Conservation (phyloP, 495 filamentous ascomycete species). For the Aspergillus homomorphus region DNA sequence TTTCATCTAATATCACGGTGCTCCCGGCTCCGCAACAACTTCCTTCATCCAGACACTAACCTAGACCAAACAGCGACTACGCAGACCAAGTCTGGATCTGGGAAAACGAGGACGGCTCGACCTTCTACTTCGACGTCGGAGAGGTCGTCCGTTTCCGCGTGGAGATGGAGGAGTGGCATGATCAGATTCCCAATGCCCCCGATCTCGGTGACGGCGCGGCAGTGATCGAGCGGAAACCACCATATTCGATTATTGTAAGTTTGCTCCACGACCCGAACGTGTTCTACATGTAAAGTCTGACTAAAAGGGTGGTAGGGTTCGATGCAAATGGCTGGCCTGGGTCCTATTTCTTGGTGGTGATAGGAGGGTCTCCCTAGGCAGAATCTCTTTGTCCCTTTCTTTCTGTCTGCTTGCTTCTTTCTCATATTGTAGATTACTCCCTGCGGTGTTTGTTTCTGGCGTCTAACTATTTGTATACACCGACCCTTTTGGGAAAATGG, state of each 20-base stretch:
- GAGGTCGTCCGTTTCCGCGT: constrained; percentile 85
- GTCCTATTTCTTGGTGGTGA: constrained; percentile 51
- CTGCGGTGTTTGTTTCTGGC: background rate
- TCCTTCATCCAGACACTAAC: constrained; percentile 10
- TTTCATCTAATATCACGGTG: background rate
- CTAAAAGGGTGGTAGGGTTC: constrained; percentile 39
- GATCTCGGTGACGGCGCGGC: constrained; percentile 47
- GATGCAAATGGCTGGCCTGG: constrained; percentile 51
- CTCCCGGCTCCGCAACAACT: background rate
- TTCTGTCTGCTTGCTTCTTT: background rate
- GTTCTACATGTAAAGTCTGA: background rate
- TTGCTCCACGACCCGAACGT: background rate
- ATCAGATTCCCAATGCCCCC: constrained; percentile 72
- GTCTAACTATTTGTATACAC: background rate
- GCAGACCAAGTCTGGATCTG: constrained; percentile 78
- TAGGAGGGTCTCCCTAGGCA: background rate
- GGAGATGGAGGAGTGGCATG: constrained; percentile 80
- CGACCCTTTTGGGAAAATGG: background rate
- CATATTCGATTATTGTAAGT: constrained; percentile 67
- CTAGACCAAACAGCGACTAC: constrained; percentile 52
- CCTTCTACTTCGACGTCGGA: constrained; percentile 80
- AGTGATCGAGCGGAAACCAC: constrained; percentile 51
- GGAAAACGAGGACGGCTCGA: constrained; percentile 63
- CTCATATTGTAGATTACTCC: background rate
- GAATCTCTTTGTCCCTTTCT: background rate